Percentiles rank a stretch among this genome's conserved stretches.
phyloP scores from a whole-genome alignment of 768 basidiomycete genomes.

The Lactarius quietus region DNA sequence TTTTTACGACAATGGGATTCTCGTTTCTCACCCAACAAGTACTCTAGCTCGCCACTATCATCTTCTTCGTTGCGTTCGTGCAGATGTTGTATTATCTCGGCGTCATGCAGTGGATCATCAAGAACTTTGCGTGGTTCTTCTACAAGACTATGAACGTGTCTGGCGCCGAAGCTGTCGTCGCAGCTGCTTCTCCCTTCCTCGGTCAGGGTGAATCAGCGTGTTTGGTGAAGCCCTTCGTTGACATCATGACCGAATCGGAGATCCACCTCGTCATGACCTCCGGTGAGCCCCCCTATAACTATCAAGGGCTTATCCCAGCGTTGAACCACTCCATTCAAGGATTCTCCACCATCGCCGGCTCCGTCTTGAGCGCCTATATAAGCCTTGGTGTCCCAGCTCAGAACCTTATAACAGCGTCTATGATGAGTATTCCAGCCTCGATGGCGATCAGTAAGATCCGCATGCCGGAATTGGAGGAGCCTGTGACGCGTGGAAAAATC shows the following conservation, averaged over 20 bases:
- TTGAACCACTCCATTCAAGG: slow-evolving; percentile 35
- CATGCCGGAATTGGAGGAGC: slow-evolving; percentile 78
- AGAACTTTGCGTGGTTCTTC: slow-evolving; percentile 90
- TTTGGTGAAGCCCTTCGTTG: slow-evolving; percentile 79
- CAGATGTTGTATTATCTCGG: slow-evolving; percentile 91
- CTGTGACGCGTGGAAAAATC: slow-evolving; percentile 78
- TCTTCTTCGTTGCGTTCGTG: slow-evolving; percentile 92
- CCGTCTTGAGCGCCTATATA: slow-evolving; percentile 84
- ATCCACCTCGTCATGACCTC: slow-evolving; percentile 89
- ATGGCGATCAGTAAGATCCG: slow-evolving; percentile 91
- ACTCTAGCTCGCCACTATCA: slow-evolving; percentile 65
- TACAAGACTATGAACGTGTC: slow-evolving; percentile 89
- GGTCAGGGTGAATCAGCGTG: slow-evolving; percentile 90
- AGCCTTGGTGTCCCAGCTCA: slow-evolving; percentile 69
- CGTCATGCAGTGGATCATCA: slow-evolving; percentile 92
- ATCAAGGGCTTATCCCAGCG: background rate
- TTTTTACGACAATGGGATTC: no score
- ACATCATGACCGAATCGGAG: slow-evolving; percentile 81
- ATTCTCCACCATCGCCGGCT: slow-evolving; percentile 91
- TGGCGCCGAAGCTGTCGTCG: slow-evolving; percentile 93
- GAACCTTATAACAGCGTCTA: slow-evolving; percentile 82
- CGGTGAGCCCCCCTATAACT: slow-evolving; percentile 38
- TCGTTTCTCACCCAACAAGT: background rate
- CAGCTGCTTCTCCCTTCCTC: slow-evolving; percentile 90
- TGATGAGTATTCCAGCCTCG: slow-evolving; percentile 95